These are phyloP conservation scores for Malus domestica DNA, from an alignment of 306 rosid species.

Conservation along the genomic window DNA sequence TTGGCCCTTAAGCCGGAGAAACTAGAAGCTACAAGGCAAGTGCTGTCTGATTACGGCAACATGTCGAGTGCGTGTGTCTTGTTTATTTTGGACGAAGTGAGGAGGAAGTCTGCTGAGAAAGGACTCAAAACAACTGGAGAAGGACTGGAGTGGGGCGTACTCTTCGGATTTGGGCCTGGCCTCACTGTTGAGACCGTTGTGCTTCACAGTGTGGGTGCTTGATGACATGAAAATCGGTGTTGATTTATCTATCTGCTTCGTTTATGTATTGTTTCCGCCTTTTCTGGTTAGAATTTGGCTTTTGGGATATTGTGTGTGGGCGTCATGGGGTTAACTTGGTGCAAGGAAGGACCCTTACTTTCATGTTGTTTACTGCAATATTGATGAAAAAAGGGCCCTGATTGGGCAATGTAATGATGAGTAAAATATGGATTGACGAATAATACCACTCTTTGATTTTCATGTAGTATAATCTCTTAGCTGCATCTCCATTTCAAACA, in stretches of 20 bases:
- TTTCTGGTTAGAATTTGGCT: neutral
- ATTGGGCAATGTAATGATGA: neutral
- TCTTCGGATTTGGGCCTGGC: conserved; percentile 71
- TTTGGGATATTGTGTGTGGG: neutral
- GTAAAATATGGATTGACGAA: neutral
- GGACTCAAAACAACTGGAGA: conserved; percentile 44
- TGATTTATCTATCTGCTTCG: neutral
- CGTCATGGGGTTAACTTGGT: neutral
- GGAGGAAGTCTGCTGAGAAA: conserved; percentile 32
- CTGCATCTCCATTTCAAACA: neutral
- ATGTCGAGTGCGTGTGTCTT: conserved; percentile 77
- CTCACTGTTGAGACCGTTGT: conserved; percentile 61
- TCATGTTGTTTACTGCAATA: neutral
- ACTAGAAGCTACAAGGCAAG: conserved; percentile 41
- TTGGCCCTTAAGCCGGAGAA: conserved; percentile 42
- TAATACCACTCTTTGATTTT: neutral
- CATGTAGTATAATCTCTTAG: neutral
- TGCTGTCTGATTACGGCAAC: conserved; percentile 56
- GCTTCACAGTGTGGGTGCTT: conserved; percentile 35
- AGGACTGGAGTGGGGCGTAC: conserved; percentile 68
- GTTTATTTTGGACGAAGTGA: conserved; percentile 60
- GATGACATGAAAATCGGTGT: neutral
- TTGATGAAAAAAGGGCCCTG: neutral
- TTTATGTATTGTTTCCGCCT: neutral
- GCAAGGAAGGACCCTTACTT: neutral